A percentile compares a stretch with the other conserved stretches of the same genome.
Evolutionary conservation across 441 rosid species (phyloP).

Genomic region (Corymbia citriodora): DNA sequence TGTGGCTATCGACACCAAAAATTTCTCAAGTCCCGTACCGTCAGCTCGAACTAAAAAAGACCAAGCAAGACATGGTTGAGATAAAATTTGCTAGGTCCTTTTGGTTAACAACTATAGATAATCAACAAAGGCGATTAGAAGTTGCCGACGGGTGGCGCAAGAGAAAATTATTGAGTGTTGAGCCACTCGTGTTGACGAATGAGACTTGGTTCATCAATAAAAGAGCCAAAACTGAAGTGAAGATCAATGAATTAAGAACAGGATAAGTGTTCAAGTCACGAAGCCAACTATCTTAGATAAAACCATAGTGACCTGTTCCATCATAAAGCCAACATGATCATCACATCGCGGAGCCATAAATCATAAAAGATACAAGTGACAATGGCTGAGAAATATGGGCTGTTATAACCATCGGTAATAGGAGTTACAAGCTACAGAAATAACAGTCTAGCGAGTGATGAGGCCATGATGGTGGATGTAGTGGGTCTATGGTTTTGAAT

Average conservation of each 20-base stretch:
- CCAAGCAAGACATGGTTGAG: neutral
- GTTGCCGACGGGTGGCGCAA: neutral
- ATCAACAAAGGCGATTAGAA: neutral
- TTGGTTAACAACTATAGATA: neutral
- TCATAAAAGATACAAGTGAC: neutral
- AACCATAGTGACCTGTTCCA: neutral
- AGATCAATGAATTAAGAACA: neutral
- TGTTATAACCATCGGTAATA: neutral
- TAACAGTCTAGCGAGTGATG: neutral
- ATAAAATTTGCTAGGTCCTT: neutral
- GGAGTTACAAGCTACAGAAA: neutral
- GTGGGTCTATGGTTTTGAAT: neutral
- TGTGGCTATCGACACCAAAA: neutral
- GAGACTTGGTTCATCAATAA: neutral
- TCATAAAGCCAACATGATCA: neutral
- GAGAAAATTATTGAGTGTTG: neutral
- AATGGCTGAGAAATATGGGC: neutral
- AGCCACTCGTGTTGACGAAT: neutral
- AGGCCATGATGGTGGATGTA: neutral
- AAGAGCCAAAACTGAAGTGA: neutral
- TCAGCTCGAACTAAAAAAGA: neutral
- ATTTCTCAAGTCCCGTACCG: neutral
- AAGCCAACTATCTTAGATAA: neutral
- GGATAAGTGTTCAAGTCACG: neutral
- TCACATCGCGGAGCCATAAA: neutral